phyloP scores from a whole-genome alignment of 1,139 yeast species.

The Blastobotrys serpentis region DNA sequence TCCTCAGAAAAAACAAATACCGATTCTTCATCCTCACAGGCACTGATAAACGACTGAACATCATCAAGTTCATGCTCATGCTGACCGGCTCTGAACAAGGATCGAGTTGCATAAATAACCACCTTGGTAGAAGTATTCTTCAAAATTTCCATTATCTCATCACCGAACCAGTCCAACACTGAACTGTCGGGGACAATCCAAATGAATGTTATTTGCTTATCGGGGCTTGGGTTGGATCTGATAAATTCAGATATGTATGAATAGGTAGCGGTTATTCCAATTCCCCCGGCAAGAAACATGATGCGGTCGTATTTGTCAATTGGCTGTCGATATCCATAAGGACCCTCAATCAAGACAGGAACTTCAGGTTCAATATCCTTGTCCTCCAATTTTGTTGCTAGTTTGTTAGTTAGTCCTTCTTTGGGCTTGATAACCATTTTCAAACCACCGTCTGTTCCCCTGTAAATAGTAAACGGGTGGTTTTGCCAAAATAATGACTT shows the following conservation, averaged over 20 bases:
- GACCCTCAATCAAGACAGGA: slow-evolving; percentile 54
- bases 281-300: slow-evolving; percentile 60
- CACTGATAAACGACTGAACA: background rate
- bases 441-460: slow-evolving; percentile 26
- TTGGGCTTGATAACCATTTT: slow-evolving; percentile 38
- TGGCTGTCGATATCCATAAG: slow-evolving; percentile 54
- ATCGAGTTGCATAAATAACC: slow-evolving; percentile 3
- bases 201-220: slow-evolving; percentile 45
- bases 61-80: background rate
- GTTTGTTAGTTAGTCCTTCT: slow-evolving; percentile 31
- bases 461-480: slow-evolving; percentile 64
- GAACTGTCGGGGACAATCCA: slow-evolving; percentile 54
- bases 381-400: slow-evolving; percentile 21
- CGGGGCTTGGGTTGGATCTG: slow-evolving; percentile 31
- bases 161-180: slow-evolving; percentile 49
- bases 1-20: slow-evolving; percentile 16
- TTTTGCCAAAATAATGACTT: slow-evolving; percentile 50
- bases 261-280: slow-evolving; percentile 59
- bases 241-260: slow-evolving; percentile 28
- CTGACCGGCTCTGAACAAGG: slow-evolving; percentile 5
- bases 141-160: slow-evolving; percentile 20
- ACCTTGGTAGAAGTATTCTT: background rate
- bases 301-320: slow-evolving; percentile 50
- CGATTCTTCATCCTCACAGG: slow-evolving; percentile 8
- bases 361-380: slow-evolving; percentile 20